Evolutionary conservation across 2,329 filamentous ascomycete species (phyloP), one percentile per base, ranked within the genome.

Genomic region (Beauveria sp.): DNA sequence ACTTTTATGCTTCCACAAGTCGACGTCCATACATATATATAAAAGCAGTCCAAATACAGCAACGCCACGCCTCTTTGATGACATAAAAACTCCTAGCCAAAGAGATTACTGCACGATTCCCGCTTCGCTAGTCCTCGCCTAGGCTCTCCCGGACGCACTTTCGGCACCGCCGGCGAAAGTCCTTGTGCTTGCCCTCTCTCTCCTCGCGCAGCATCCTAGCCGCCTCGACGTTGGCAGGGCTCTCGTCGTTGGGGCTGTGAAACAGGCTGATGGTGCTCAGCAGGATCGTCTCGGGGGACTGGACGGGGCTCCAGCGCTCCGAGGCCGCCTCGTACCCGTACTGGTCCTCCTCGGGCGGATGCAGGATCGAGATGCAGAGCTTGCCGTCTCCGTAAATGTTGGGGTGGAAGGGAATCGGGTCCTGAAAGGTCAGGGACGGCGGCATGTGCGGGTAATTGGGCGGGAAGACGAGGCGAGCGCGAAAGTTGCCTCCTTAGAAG

Each of bases 341-440:
- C 71, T 90, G 87, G 72, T 99, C 95, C 70, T 97, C 93, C 77
- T 91, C 93, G 5, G 95, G 93, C 14, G 93, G 90, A 74, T 99
- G 95, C 47, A 99, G 82, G 77, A 99, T 99, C 49, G 90, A 96
- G 74, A 99, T 98, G 81, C 95, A 99, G 62, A 99, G 90, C 66
- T 88, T 86, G 69, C 95, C 95, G 71, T 85, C 86, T 8, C 85
- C 79, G 78, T 97, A 98, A 72, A 99, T 90, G 73, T 98, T 98
- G 1, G 93, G 93, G 75, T 98, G 93, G 81, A 95, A 98, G 3
- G 85, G 85, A 64, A 97, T 86, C 1, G 93, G 90, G 0, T 81
- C 81, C 69, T 91, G 84, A 76, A 98, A 98, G 67, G 87, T 91
- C 78, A 98, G 88, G 69, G 88, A 90, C 0, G 95, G 95, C 42